Percentiles rank a stretch among this genome's conserved stretches.
Conservation (phyloP, 768 basidiomycete species). For the Trametes meyenii region DNA sequence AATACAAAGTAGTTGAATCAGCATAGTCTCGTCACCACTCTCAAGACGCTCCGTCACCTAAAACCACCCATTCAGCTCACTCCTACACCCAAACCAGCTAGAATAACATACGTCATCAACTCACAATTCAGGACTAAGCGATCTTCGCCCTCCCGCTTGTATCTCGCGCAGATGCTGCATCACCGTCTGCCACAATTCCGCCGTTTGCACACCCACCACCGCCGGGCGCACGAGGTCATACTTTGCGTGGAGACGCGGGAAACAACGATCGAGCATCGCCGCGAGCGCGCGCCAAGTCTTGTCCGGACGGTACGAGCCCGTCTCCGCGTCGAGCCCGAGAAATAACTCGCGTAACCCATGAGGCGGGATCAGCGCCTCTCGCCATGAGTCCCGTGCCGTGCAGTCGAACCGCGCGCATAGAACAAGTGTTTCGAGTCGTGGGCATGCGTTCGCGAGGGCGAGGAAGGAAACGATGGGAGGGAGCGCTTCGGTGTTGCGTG, state of each 20-base stretch:
- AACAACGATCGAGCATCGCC: not conserved
- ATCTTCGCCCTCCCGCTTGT: not conserved
- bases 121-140: not conserved
- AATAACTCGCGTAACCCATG: slow-evolving; percentile 1
- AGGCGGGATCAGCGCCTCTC: not conserved
- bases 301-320: slow-evolving; percentile 10
- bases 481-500: not conserved
- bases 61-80: no score
- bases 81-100: not conserved
- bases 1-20: not conserved
- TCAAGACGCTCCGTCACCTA: no score
- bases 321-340: slow-evolving; percentile 5
- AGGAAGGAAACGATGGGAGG: not conserved
- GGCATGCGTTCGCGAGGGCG: not conserved
- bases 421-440: slow-evolving; percentile 4
- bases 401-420: slow-evolving; percentile 12
- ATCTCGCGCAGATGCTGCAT: slow-evolving; percentile 1
- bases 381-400: not conserved
- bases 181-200: slow-evolving; percentile 1
- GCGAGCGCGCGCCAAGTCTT: slow-evolving; percentile 13
- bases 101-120: not conserved
- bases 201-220: not conserved
- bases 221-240: not conserved
- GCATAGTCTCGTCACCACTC: not conserved
- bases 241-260: not conserved